Evolutionary conservation across 2,329 filamentous ascomycete species (phyloP).

Genomic region (Aspergillus versicolor): DNA sequence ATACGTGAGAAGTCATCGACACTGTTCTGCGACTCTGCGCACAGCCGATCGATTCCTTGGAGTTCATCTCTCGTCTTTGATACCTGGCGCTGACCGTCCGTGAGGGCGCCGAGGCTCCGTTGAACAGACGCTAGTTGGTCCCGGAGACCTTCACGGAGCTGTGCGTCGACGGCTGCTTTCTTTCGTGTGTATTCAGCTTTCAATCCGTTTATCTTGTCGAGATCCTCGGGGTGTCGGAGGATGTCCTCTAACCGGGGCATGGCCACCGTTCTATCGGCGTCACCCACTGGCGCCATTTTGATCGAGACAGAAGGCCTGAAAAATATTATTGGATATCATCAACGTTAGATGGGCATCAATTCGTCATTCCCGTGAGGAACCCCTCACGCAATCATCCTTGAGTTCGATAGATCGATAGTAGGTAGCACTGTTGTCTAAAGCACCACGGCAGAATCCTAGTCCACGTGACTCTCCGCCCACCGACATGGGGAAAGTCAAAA

Average conservation of each 20-base stretch:
- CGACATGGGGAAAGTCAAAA: conserved; percentile 17
- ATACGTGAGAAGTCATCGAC: conserved; percentile 97
- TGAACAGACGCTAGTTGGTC: conserved; percentile 95
- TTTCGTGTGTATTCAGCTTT: conserved; percentile 93
- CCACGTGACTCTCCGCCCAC: conserved; percentile 36
- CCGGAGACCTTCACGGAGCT: conserved; percentile 81
- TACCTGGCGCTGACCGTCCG: conserved; percentile 87
- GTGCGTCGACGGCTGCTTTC: conserved; percentile 85
- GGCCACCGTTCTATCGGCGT: conserved; percentile 60
- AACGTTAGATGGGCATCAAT: not conserved
- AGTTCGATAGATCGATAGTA: not conserved
- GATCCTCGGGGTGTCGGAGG: conserved; percentile 90
- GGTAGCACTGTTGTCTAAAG: not conserved
- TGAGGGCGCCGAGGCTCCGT: conserved; percentile 83
- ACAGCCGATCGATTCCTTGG: conserved; percentile 96
- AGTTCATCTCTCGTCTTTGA: conserved; percentile 96
- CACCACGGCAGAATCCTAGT: conserved; percentile 14
- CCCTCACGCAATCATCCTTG: conserved; percentile 2
- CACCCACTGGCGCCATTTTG: conserved; percentile 37
- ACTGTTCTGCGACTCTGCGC: conserved; percentile 95
- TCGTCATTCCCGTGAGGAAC: not conserved
- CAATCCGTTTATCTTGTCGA: conserved; percentile 89
- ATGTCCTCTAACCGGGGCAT: conserved; percentile 83
- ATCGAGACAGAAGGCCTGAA: not conserved
- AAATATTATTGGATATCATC: not conserved